Evolutionary conservation across 345 rosid species (phyloP).

Genomic region (Citrus reticulata): DNA sequence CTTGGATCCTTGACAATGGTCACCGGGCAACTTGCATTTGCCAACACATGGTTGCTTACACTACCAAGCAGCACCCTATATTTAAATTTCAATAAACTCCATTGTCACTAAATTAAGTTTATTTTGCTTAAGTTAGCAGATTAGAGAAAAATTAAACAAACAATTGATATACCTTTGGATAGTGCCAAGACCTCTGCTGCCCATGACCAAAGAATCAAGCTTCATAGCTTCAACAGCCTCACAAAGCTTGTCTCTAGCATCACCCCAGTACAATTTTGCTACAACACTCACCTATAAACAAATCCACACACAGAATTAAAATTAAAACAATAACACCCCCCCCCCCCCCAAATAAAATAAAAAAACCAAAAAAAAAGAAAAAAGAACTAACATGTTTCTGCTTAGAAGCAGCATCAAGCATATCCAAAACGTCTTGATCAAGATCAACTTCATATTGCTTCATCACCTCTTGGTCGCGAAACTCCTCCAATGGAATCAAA

Average conservation of each 20-base stretch:
- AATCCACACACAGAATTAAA: neutral
- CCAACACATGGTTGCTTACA: slow-evolving; percentile 49
- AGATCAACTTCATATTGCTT: slow-evolving; percentile 53
- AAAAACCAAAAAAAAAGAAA: neutral
- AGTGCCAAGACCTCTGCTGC: slow-evolving; percentile 88
- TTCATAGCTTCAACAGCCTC: slow-evolving; percentile 63
- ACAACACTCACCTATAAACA: slow-evolving; percentile 51
- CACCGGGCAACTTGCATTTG: slow-evolving; percentile 51
- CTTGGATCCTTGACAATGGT: slow-evolving; percentile 42
- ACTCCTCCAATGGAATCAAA: slow-evolving; percentile 65
- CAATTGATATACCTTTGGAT: slow-evolving; percentile 49
- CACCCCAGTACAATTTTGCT: slow-evolving; percentile 84
- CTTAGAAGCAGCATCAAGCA: slow-evolving; percentile 56
- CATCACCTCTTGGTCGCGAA: slow-evolving; percentile 55
- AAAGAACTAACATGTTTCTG: slow-evolving; percentile 43
- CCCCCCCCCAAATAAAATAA: too few relatives aligned
- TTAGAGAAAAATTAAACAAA: neutral
- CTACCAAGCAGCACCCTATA: slow-evolving; percentile 61
- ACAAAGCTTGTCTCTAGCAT: slow-evolving; percentile 75
- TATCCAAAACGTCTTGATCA: slow-evolving; percentile 60
- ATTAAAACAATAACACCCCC: neutral
- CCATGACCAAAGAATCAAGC: slow-evolving; percentile 73
- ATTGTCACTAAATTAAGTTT: neutral
- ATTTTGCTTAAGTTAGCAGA: neutral
- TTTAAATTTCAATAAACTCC: neutral